These are phyloP conservation scores for Medicago ruthenica DNA, from an alignment of 306 rosid genomes.

Conservation along the genomic window DNA sequence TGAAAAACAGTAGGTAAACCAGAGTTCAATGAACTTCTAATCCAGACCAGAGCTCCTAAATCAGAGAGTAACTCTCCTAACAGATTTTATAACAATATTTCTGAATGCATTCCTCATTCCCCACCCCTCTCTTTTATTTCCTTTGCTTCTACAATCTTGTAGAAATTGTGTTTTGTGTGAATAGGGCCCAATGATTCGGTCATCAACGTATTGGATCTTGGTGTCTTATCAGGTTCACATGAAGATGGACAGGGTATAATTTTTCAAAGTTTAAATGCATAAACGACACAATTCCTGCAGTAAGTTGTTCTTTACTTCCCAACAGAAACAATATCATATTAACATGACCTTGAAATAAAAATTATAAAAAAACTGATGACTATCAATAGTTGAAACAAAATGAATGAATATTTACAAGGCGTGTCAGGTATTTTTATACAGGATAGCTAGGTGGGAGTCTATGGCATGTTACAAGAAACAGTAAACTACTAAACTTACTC, in stretches of 20 bases:
- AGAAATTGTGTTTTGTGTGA: too few relatives aligned
- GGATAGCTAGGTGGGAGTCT: background rate
- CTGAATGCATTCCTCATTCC: too few relatives aligned
- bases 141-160: too few relatives aligned
- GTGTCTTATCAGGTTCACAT: background rate
- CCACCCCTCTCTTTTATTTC: too few relatives aligned
- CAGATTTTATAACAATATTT: too few relatives aligned
- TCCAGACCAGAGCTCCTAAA: too few relatives aligned
- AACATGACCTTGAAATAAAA: background rate
- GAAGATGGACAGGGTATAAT: background rate
- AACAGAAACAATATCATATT: background rate
- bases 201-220: too few relatives aligned
- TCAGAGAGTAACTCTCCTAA: too few relatives aligned
- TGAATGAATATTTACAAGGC: background rate
- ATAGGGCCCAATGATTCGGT: too few relatives aligned
- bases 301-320: background rate
- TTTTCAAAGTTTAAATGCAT: background rate
- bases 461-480: conserved; percentile 33
- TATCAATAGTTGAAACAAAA: conserved; percentile 21
- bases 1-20: too few relatives aligned
- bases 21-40: too few relatives aligned
- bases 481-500: conserved; percentile 55
- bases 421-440: background rate
- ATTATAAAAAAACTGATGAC: background rate
- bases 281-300: background rate